phyloP scores from a whole-genome alignment of 2,329 filamentous ascomycete species.

The Talaromyces verruculosus region DNA sequence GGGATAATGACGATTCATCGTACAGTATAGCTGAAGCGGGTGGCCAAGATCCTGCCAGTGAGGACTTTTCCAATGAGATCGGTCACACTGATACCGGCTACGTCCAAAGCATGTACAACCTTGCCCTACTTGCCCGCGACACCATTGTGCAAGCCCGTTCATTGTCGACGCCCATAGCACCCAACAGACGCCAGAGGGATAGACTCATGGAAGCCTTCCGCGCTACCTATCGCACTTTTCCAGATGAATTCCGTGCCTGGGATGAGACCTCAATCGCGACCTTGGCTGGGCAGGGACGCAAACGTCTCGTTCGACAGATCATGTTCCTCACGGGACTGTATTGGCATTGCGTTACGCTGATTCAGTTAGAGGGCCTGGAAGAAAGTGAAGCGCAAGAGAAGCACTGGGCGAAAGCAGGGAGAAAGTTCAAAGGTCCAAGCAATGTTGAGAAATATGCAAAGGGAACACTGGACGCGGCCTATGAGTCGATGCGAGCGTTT shows the following conservation, averaged over 20 bases:
- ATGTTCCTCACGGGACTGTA: slow-evolving; percentile 21
- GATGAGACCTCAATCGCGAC: slow-evolving; percentile 13
- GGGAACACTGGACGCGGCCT: slow-evolving; percentile 19
- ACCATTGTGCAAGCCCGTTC: slow-evolving; percentile 21
- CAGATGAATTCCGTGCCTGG: slow-evolving; percentile 21
- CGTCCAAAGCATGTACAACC: slow-evolving; percentile 22
- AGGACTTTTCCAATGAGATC: slow-evolving; percentile 18
- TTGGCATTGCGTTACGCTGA: slow-evolving; percentile 21
- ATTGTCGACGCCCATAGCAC: slow-evolving; percentile 20
- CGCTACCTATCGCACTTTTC: slow-evolving; percentile 19
- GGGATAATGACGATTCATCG: slow-evolving; percentile 19
- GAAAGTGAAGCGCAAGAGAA: slow-evolving; percentile 13
- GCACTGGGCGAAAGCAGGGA: background rate
- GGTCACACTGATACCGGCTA: slow-evolving; percentile 18
- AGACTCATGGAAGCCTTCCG: slow-evolving; percentile 17
- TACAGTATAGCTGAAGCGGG: slow-evolving; percentile 8
- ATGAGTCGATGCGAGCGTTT: slow-evolving; percentile 20
- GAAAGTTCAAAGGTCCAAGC: background rate
- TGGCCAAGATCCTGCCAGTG: slow-evolving; percentile 7
- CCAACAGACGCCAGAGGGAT: slow-evolving; percentile 16
- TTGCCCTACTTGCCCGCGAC: slow-evolving; percentile 20
- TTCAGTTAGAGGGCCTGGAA: slow-evolving; percentile 20
- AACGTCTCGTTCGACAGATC: slow-evolving; percentile 21
- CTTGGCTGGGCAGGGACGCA: slow-evolving; percentile 13
- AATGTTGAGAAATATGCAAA: slow-evolving; percentile 13